A percentile compares a stretch with the other conserved stretches of the same genome.
phyloP scores from a whole-genome alignment of 1,284 basidiomycete genomes.

The Porogramme epimiltina region DNA sequence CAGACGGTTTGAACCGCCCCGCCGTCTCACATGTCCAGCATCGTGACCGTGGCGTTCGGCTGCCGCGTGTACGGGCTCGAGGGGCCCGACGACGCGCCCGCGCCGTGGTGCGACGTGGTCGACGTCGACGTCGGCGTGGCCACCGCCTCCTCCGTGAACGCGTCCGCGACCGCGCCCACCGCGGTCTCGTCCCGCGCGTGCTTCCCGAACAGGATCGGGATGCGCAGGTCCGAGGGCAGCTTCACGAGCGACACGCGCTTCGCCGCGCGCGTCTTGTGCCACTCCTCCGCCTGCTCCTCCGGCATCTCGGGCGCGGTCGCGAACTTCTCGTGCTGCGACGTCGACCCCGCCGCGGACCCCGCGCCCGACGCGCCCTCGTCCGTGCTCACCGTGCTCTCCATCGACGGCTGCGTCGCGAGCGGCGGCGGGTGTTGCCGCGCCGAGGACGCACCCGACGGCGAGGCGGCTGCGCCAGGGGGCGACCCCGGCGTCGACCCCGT shows the following conservation, averaged over 20 bases:
- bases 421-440: conserved; percentile 19
- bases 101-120: not conserved
- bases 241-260: conserved; percentile 81
- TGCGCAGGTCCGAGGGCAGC: conserved; percentile 59
- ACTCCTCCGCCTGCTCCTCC: conserved; percentile 78
- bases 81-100: not conserved
- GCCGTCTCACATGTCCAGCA: conserved; percentile 23
- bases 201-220: conserved; percentile 34
- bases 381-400: conserved; percentile 25
- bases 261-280: conserved; percentile 82
- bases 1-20: too few relatives aligned
- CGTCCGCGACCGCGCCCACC: not conserved
- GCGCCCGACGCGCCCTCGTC: conserved; percentile 10
- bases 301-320: conserved; percentile 44
- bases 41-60: conserved; percentile 21
- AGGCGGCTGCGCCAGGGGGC: conserved; percentile 16
- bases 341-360: conserved; percentile 9
- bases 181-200: conserved; percentile 17
- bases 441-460: conserved; percentile 22
- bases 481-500: conserved; percentile 21
- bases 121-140: conserved; percentile 15
- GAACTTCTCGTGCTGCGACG: conserved; percentile 43
- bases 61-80: conserved; percentile 15
- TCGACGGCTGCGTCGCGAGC: conserved; percentile 24
- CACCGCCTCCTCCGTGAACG: conserved; percentile 20